Percentiles rank a stretch among this genome's conserved stretches.
Conservation (phyloP, 2,329 filamentous ascomycete species). For the Fusarium sp. region DNA sequence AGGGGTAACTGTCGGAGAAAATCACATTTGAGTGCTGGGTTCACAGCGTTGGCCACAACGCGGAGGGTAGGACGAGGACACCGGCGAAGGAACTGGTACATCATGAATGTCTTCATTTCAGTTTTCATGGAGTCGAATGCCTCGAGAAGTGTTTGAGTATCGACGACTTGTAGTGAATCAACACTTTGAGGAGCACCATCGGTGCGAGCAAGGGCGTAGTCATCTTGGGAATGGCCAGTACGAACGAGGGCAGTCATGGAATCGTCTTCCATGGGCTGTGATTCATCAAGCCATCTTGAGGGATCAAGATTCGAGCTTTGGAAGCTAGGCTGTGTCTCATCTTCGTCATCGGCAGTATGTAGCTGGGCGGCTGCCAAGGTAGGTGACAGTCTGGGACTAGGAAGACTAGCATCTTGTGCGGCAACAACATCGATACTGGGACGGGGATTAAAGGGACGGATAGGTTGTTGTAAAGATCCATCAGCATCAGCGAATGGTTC, state of each 20-base stretch:
- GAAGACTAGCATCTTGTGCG: constrained; percentile 88
- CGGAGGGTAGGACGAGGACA: constrained; percentile 89
- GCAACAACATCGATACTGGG: constrained; percentile 72
- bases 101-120: constrained; percentile 93
- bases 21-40: constrained; percentile 93
- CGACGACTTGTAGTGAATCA: constrained; percentile 62
- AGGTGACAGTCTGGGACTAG: constrained; percentile 92
- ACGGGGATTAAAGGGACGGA: constrained; percentile 57
- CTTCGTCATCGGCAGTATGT: constrained; percentile 55
- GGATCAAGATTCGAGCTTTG: constrained; percentile 44
- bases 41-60: constrained; percentile 88
- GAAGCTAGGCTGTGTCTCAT: constrained; percentile 47
- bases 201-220: constrained; percentile 39
- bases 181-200: constrained; percentile 13
- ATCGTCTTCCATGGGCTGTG: constrained; percentile 49
- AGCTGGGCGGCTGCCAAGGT: constrained; percentile 77
- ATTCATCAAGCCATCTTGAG: constrained; percentile 51
- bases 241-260: constrained; percentile 41
- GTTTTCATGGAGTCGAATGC: constrained; percentile 90
- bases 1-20: constrained; percentile 84
- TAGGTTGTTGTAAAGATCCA: constrained; percentile 56
- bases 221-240: constrained; percentile 33
- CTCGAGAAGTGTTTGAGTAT: constrained; percentile 86
- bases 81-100: constrained; percentile 91
- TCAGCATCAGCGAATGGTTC: constrained; percentile 65